phyloP scores from a whole-genome alignment of 305 asterid species.

The Fraxinus angustifolia region DNA sequence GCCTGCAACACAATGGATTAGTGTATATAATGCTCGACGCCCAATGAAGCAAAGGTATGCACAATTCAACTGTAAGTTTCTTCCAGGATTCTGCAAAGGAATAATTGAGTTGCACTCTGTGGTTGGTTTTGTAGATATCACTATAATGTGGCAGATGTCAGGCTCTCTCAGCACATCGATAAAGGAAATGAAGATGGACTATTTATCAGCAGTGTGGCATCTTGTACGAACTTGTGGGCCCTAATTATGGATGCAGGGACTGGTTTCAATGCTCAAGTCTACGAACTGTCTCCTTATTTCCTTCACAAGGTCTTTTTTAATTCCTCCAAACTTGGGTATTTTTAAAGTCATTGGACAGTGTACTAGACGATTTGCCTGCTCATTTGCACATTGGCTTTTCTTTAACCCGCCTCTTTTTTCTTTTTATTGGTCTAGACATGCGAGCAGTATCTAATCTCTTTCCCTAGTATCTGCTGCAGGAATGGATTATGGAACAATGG shows the following conservation, averaged over 20 bases:
- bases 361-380: neutral
- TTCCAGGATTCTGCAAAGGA: neutral
- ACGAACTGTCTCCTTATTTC: constrained; percentile 55
- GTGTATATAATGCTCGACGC: constrained; percentile 53
- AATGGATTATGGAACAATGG: constrained; percentile 78
- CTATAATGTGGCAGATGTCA: constrained; percentile 55
- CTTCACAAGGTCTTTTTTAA: constrained; percentile 54
- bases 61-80: constrained; percentile 8
- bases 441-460: neutral
- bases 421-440: neutral
- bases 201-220: constrained; percentile 60
- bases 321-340: constrained; percentile 1
- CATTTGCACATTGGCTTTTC: neutral
- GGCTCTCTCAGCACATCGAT: constrained; percentile 56
- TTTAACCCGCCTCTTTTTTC: neutral
- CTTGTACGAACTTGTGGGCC: constrained; percentile 68
- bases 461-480: constrained; percentile 34
- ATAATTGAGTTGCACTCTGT: neutral
- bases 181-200: constrained; percentile 69
- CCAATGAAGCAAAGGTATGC: constrained; percentile 67
- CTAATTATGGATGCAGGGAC: constrained; percentile 81
- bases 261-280: constrained; percentile 60
- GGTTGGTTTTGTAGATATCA: constrained; percentile 48
- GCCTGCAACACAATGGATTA: constrained; percentile 67
- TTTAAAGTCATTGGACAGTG: neutral